Evolutionary conservation across 208 protist genomes (phyloP).

Genomic region (Perkinsela sp.): DNA sequence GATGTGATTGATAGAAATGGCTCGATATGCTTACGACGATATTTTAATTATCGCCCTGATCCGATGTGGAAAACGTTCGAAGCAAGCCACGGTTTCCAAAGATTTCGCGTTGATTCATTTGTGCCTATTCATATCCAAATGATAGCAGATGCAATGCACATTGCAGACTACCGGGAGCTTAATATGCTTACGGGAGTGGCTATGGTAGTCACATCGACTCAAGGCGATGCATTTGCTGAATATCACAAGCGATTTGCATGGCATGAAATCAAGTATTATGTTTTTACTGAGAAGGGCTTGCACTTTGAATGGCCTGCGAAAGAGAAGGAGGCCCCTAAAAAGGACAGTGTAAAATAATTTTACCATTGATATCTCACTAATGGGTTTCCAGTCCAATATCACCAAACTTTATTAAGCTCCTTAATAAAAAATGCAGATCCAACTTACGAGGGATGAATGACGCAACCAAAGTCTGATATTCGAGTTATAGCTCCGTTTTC

Average conservation of each 20-base stretch:
- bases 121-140: background rate
- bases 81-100: background rate
- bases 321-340: no score
- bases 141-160: background rate
- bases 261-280: background rate
- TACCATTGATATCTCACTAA: no score
- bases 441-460: slow-evolving; percentile 31
- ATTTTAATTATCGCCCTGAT: background rate
- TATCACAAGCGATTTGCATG: background rate
- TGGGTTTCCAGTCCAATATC: no score
- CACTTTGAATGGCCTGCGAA: background rate
- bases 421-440: slow-evolving; percentile 16
- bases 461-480: background rate
- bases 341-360: no score
- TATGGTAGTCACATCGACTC: background rate
- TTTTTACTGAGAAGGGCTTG: background rate
- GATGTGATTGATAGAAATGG: background rate
- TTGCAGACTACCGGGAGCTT: background rate
- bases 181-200: background rate
- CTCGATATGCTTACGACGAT: background rate
- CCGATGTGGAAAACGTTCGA: background rate
- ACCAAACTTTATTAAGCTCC: slow-evolving; percentile 20
- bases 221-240: background rate
- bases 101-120: background rate
- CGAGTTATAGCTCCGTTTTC: background rate